A percentile compares a stretch with the other conserved stretches of the same genome.
Conservation (phyloP, 106 monocot genomes). For the Xerophyta viscosa region DNA sequence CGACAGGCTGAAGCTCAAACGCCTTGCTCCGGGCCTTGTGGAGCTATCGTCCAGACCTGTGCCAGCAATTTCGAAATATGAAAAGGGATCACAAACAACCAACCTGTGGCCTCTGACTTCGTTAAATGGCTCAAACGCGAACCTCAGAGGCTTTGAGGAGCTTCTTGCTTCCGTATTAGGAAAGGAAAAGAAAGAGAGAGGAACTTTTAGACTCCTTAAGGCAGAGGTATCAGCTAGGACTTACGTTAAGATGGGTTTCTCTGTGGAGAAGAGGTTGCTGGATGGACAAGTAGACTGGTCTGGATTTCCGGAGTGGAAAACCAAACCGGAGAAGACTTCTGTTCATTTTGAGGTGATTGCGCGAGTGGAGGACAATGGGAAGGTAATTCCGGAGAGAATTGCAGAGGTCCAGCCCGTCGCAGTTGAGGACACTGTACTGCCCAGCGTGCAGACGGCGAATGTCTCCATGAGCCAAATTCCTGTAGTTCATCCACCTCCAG, state of each 20-base stretch:
- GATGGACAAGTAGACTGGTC: slow-evolving; percentile 52
- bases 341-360: slow-evolving; percentile 79
- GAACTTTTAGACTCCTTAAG: slow-evolving; percentile 62
- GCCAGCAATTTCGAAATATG: slow-evolving; percentile 20
- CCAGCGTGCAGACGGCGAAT: slow-evolving; percentile 43
- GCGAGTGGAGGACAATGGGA: slow-evolving; percentile 62
- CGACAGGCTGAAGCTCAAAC: slow-evolving; percentile 83
- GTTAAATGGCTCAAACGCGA: slow-evolving; percentile 57
- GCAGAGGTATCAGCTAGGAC: slow-evolving; percentile 70
- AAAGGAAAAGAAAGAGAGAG: slow-evolving; percentile 49
- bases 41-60: slow-evolving; percentile 63
- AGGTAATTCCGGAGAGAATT: slow-evolving; percentile 75
- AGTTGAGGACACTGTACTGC: slow-evolving; percentile 20
- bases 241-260: slow-evolving; percentile 75
- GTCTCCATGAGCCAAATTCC: slow-evolving; percentile 38
- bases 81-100: slow-evolving; percentile 5
- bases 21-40: slow-evolving; percentile 76
- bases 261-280: slow-evolving; percentile 41
- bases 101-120: slow-evolving; percentile 74
- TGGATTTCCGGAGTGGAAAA: slow-evolving; percentile 57
- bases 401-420: slow-evolving; percentile 46
- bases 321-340: slow-evolving; percentile 40
- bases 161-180: slow-evolving; percentile 73
- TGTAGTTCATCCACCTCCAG: slow-evolving; percentile 34
- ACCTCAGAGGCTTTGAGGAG: slow-evolving; percentile 72